Percentiles rank a stretch among this genome's conserved stretches.
Conservation (phyloP, 2,329 filamentous ascomycete species). For the Diaporthe caulivora region DNA sequence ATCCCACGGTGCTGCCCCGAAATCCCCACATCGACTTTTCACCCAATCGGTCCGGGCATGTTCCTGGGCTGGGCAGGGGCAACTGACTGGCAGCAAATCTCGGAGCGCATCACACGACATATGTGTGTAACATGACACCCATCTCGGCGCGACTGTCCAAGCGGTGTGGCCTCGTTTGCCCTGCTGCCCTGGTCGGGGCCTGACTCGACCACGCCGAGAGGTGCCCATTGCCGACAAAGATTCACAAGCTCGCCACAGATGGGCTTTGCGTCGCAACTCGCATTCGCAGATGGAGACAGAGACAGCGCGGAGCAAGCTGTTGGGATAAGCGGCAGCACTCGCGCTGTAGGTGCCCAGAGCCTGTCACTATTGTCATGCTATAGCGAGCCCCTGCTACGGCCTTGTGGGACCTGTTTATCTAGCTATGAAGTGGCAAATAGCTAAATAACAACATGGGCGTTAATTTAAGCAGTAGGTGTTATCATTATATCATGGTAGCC, state of each 20-base stretch:
- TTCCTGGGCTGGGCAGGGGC: constrained; percentile 2
- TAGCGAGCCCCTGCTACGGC: no score
- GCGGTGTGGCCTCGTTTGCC: constrained; percentile 15
- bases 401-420: no score
- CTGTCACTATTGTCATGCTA: no score
- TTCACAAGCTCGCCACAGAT: neutral
- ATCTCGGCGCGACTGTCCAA: neutral
- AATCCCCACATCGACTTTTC: neutral
- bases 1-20: neutral
- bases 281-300: no score
- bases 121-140: no score
- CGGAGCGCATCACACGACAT: constrained; percentile 15
- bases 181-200: neutral
- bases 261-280: neutral
- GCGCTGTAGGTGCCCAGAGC: no score
- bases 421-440: no score
- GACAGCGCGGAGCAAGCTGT: no score
- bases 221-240: neutral
- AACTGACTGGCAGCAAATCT: neutral
- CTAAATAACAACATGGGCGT: no score
- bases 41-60: constrained; percentile 4
- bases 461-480: no score
- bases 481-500: no score
- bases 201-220: constrained; percentile 18
- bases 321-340: no score